Conservation (phyloP, 192 early-diverging fungal genomes). For the Pecoramyces ruminantium region DNA sequence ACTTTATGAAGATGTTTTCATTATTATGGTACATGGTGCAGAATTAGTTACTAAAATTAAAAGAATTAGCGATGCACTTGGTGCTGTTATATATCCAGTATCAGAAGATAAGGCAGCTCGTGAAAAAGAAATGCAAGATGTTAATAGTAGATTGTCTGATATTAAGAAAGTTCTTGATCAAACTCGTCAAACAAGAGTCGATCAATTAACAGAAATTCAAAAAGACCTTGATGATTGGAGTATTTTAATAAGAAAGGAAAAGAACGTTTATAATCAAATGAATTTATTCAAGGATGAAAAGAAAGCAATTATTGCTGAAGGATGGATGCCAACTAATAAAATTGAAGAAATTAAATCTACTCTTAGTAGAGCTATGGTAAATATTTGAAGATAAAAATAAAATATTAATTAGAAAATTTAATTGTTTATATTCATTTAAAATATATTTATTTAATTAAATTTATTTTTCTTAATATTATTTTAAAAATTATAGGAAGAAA, state of each 20-base stretch:
- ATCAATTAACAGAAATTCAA: constrained; percentile 69
- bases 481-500: constrained; percentile 7
- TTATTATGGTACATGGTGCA: constrained; percentile 91
- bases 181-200: constrained; percentile 62
- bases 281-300: constrained; percentile 94
- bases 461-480: not conserved
- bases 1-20: constrained; percentile 91
- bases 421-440: too few species aligned
- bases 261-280: constrained; percentile 90
- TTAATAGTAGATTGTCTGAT: constrained; percentile 17
- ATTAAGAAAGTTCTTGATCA: constrained; percentile 48
- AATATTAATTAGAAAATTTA: too few species aligned
- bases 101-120: constrained; percentile 69
- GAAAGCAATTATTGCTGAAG: constrained; percentile 77
- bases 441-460: too few species aligned
- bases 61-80: constrained; percentile 88
- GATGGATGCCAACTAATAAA: constrained; percentile 87
- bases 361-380: constrained; percentile 56
- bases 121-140: constrained; percentile 59
- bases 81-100: constrained; percentile 83
- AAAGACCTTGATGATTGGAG: constrained; percentile 78
- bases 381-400: too few species aligned
- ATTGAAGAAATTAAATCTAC: constrained; percentile 67
- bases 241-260: constrained; percentile 87
- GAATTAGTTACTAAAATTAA: constrained; percentile 76